A percentile compares a stretch with the other conserved stretches of the same genome.
phyloP scores from a whole-genome alignment of 2,329 filamentous ascomycete species.

The Alternaria gansuensis region DNA sequence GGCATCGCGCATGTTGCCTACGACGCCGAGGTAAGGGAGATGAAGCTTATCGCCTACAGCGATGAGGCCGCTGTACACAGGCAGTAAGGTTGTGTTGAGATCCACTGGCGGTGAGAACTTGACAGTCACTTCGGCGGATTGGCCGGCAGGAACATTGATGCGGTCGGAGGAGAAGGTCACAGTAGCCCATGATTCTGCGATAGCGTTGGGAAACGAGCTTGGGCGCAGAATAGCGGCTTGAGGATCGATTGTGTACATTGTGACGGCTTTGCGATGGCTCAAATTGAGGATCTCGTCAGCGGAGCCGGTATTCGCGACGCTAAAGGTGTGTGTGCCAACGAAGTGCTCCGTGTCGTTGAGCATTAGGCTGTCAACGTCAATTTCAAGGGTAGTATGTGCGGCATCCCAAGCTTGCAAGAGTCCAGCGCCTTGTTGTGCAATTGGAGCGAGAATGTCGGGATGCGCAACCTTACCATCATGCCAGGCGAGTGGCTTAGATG shows the following conservation, averaged over 20 bases:
- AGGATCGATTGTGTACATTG: conserved; percentile 27
- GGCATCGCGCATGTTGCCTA: conserved; percentile 26
- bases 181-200: conserved; percentile 21
- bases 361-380: conserved; percentile 28
- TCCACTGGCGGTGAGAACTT: background rate
- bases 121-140: conserved; percentile 2
- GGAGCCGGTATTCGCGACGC: conserved; percentile 23
- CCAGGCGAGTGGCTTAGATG: conserved; percentile 31
- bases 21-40: conserved; percentile 35
- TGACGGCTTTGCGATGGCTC: conserved; percentile 28
- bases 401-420: conserved; percentile 32
- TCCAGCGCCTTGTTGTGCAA: conserved; percentile 37
- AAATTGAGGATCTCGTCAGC: conserved; percentile 6
- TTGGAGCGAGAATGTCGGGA: conserved; percentile 26
- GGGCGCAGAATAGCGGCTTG: conserved; percentile 5
- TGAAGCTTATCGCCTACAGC: conserved; percentile 20
- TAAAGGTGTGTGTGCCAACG: conserved; percentile 34
- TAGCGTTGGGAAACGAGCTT: conserved; percentile 15
- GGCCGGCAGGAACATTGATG: conserved; percentile 32
- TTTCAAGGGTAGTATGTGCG: conserved; percentile 22
- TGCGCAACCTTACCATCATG: conserved; percentile 20
- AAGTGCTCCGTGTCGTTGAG: conserved; percentile 41
- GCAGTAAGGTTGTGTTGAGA: conserved; percentile 27
- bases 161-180: conserved; percentile 22
- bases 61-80: conserved; percentile 38